phyloP scores from a whole-genome alignment of 228 moss, liverwort and hornwort species.

The Sphagnum magellanicum region DNA sequence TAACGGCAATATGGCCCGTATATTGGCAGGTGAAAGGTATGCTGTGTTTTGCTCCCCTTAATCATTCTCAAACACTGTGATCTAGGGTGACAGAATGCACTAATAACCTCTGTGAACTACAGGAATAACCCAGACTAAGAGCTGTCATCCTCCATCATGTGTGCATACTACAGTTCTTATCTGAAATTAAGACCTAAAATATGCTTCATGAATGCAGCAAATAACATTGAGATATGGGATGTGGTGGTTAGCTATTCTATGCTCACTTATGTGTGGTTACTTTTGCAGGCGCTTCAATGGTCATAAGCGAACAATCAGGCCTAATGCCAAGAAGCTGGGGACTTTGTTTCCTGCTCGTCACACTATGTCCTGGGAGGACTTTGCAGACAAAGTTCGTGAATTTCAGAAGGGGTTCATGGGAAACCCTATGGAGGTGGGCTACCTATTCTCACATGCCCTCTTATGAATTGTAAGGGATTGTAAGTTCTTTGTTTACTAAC shows the following conservation, averaged over 20 bases:
- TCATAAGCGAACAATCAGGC: slow-evolving; percentile 91
- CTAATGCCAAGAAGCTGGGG: slow-evolving; percentile 77
- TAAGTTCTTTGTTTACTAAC: no score
- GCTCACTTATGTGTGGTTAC: neutral
- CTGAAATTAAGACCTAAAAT: no score
- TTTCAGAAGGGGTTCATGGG: slow-evolving; percentile 91
- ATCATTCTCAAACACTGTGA: no score
- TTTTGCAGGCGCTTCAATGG: slow-evolving; percentile 75
- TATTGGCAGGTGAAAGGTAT: slow-evolving; percentile 93
- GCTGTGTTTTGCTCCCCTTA: neutral
- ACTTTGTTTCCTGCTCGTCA: slow-evolving; percentile 50
- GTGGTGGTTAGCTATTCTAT: neutral
- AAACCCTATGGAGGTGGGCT: slow-evolving; percentile 77
- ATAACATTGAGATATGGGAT: no score
- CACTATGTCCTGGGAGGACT: slow-evolving; percentile 67
- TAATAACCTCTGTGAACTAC: no score
- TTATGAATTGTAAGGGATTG: no score
- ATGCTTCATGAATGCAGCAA: no score
- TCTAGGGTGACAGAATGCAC: no score
- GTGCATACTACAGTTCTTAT: no score
- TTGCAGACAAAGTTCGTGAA: slow-evolving; percentile 57
- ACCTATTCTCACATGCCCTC: neutral
- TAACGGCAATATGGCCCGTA: slow-evolving; percentile 95
- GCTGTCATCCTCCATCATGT: no score
- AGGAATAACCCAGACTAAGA: no score